Percentiles rank a stretch among this genome's conserved stretches.
Evolutionary conservation across 108 stramenopile species (phyloP).

Genomic region (Fragilariopsis cylindrus): DNA sequence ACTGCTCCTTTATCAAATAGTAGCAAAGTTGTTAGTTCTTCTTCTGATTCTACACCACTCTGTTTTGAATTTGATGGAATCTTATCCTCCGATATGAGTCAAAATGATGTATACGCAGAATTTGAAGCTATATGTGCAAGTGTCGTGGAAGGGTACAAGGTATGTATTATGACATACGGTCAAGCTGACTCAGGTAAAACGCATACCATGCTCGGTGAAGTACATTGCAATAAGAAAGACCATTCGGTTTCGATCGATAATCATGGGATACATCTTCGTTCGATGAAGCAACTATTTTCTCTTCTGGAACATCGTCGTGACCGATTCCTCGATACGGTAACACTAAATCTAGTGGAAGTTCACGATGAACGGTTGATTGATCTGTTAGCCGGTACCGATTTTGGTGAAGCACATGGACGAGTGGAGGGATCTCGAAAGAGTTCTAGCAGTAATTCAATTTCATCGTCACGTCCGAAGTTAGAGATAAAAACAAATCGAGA

Average conservation of each 20-base stretch:
- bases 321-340: slow-evolving; percentile 69
- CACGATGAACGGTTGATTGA: slow-evolving; percentile 75
- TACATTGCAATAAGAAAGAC: slow-evolving; percentile 7
- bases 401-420: slow-evolving; percentile 64
- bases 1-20: too few species aligned
- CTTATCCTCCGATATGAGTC: slow-evolving; percentile 63
- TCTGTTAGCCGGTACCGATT: slow-evolving; percentile 62
- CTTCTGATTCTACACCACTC: slow-evolving; percentile 32
- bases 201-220: slow-evolving; percentile 86
- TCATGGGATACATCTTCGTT: slow-evolving; percentile 68
- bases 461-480: slow-evolving; percentile 42
- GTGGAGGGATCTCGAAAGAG: slow-evolving; percentile 35
- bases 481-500: slow-evolving; percentile 86
- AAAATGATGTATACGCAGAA: slow-evolving; percentile 88
- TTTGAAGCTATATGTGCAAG: slow-evolving; percentile 86
- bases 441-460: slow-evolving; percentile 11
- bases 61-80: slow-evolving; percentile 92
- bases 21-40: slow-evolving; percentile 2
- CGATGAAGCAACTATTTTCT: slow-evolving; percentile 67
- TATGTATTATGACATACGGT: slow-evolving; percentile 95
- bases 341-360: slow-evolving; percentile 74
- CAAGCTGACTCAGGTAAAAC: slow-evolving; percentile 94
- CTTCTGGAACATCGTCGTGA: slow-evolving; percentile 66
- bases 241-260: slow-evolving; percentile 37
- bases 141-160: slow-evolving; percentile 94